A percentile compares a stretch with the other conserved stretches of the same genome.
phyloP scores from a whole-genome alignment of 2,329 filamentous ascomycete species.

The Davidsoniella eucalypti region DNA sequence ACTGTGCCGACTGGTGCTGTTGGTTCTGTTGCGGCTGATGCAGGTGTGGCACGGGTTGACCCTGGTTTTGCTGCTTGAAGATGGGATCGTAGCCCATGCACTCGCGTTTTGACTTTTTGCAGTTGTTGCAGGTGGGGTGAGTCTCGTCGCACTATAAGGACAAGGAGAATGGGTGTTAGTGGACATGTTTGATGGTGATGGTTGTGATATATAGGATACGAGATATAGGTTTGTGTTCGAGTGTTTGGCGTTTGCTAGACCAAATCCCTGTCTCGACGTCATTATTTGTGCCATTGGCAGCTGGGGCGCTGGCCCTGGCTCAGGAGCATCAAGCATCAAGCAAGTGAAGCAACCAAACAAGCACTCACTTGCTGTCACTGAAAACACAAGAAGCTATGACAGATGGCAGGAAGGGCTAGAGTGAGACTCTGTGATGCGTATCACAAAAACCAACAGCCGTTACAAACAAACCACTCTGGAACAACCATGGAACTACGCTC shows the following conservation, averaged over 20 bases:
- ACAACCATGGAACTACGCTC: too few species aligned
- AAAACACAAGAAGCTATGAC: conserved; percentile 3
- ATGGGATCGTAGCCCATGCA: conserved; percentile 77
- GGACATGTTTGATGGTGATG: not conserved
- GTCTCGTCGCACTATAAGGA: conserved; percentile 74
- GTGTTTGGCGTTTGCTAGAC: not conserved
- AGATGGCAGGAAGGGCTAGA: not conserved
- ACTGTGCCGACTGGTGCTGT: conserved; percentile 2
- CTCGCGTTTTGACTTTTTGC: conserved; percentile 75
- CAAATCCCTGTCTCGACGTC: not conserved
- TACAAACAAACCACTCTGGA: not conserved
- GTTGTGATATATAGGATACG: not conserved
- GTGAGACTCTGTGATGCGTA: conserved; percentile 1
- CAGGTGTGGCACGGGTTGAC: conserved; percentile 8
- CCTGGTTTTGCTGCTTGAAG: conserved; percentile 53
- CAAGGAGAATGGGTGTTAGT: not conserved
- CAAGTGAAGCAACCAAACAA: too few species aligned
- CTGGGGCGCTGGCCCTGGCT: conserved; percentile 4
- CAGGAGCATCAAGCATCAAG: not conserved
- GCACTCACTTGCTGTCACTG: not conserved
- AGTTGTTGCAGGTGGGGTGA: conserved; percentile 82
- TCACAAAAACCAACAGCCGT: not conserved
- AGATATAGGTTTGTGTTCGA: not conserved
- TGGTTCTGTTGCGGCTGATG: conserved; percentile 6
- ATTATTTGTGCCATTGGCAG: conserved; percentile 11